Base-by-base conservation (phyloP, 2,329 filamentous ascomycete genomes). In the Fusarium sp. region DNA sequence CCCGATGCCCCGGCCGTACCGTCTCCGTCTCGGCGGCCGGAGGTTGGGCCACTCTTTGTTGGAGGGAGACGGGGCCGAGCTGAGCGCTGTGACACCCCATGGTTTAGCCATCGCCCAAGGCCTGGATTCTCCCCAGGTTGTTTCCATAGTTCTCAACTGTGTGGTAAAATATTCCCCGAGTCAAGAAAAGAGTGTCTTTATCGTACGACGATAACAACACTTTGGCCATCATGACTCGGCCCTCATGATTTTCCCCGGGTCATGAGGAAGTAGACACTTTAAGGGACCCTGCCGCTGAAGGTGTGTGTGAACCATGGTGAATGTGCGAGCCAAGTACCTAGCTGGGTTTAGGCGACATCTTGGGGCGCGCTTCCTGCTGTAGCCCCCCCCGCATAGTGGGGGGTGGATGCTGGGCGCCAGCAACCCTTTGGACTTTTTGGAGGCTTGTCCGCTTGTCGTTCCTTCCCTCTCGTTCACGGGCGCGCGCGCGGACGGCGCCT, bases 331-430 rank as follows among this genome's bases (percentile, higher is more conserved):
- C 56, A 73, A 62, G 67, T 73, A 59, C 63, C 71, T 36, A 46
- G 42, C 70, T 73, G 57, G 70, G 70, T 64, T 71, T 73, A 71
- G 70, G 60, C 36, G 70, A 56, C 58, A 55, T 40, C 66, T 61
- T 67, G 55, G 57, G 57, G 62, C 49, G 31, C 58, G 59, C 60
- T 67, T 68, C 55, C 24, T 73, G 63, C 63, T 73, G 70, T 40
- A 64, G 63, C 29, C 46, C 53, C 70, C 70, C 67, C 70, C 70
- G 70, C 71, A 73, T 68, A 56, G 71, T 73, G 71, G 70, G 71
- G 71, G 70, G 62, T 24, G 42, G 8, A 46, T 46, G 22, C 40
- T 7, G 8, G 16, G 27, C 31, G 46, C n/a, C 17, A 70, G 44
- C 70, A 57, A 67, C 62, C 64, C 60, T 73, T 71, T 57, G 53